These are phyloP conservation scores for Ophiostoma perfectum DNA, from an alignment of 2,329 filamentous ascomycete species.

Conservation along the genomic window DNA sequence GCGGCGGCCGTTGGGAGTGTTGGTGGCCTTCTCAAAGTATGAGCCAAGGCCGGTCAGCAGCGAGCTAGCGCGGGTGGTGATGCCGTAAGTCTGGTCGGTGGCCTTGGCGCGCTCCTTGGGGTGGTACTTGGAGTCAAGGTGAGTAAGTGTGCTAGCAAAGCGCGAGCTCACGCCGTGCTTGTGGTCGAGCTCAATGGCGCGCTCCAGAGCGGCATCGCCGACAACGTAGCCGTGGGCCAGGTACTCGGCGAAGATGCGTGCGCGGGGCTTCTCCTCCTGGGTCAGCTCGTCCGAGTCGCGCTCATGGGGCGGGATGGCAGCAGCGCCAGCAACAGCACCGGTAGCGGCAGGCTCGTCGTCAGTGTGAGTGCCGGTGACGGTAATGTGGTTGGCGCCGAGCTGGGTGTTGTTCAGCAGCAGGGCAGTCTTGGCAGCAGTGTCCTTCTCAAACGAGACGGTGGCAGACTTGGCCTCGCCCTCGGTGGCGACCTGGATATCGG, in stretches of 20 bases:
- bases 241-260: conserved; percentile 92
- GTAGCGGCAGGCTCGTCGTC: conserved; percentile 53
- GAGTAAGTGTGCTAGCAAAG: conserved; percentile 70
- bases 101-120: conserved; percentile 80
- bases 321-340: conserved; percentile 41
- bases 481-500: conserved; percentile 68
- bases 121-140: conserved; percentile 80
- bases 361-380: conserved; percentile 60
- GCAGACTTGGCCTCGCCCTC: conserved; percentile 69
- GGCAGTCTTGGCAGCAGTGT: conserved; percentile 92
- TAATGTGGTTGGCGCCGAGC: conserved; percentile 80
- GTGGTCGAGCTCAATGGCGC: conserved; percentile 79
- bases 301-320: conserved; percentile 43
- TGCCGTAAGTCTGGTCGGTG: conserved; percentile 77
- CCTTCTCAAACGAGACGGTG: conserved; percentile 94
- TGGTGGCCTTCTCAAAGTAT: conserved; percentile 92
- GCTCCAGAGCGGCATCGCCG: conserved; percentile 67
- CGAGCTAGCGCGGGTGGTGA: conserved; percentile 65
- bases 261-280: conserved; percentile 95
- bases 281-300: conserved; percentile 64
- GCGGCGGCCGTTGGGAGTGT: conserved; percentile 82
- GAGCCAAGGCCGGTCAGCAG: conserved; percentile 63
- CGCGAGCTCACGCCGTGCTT: conserved; percentile 78
- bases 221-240: conserved; percentile 90
- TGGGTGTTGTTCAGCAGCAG: conserved; percentile 96